A percentile compares a stretch with the other conserved stretches of the same genome.
These are phyloP conservation scores for Ilyonectria sp. DNA, from an alignment of 2,329 filamentous ascomycete species.

Conservation along the genomic window DNA sequence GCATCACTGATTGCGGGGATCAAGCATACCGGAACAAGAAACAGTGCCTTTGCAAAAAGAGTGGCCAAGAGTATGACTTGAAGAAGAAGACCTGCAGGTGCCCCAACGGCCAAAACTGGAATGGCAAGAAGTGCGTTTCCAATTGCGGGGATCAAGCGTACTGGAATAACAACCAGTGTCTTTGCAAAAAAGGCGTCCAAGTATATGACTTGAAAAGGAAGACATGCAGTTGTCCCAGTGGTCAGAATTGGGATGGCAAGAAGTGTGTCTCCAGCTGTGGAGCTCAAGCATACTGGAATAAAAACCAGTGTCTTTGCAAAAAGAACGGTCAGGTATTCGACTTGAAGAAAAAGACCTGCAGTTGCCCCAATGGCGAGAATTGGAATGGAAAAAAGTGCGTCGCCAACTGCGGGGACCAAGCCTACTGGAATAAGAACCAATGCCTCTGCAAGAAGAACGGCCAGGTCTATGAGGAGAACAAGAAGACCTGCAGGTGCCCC, in stretches of 20 bases:
- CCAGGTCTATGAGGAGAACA: background rate
- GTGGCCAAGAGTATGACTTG: background rate
- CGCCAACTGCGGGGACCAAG: background rate
- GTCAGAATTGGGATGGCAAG: constrained; percentile 12
- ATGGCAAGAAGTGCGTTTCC: background rate
- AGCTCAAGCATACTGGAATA: background rate
- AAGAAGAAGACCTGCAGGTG: background rate
- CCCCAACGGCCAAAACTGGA: background rate
- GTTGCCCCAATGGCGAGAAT: background rate
- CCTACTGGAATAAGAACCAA: background rate
- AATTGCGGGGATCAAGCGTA: background rate
- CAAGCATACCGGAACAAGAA: background rate
- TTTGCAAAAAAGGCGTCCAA: background rate
- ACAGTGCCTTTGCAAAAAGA: constrained; percentile 6
- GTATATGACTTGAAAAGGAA: background rate
- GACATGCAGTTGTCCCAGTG: background rate
- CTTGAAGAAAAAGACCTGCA: background rate
- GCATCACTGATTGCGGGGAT: background rate
- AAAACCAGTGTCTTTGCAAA: constrained; percentile 12
- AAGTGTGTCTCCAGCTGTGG: constrained; percentile 19
- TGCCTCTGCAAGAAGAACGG: constrained; percentile 6
- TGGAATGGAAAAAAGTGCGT: background rate
- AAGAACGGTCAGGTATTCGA: constrained; percentile 4
- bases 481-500: background rate
- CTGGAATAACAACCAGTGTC: background rate